A percentile compares a stretch with the other conserved stretches of the same genome.
phyloP scores from a whole-genome alignment of 345 rosid genomes.

The Pistacia integerrima region DNA sequence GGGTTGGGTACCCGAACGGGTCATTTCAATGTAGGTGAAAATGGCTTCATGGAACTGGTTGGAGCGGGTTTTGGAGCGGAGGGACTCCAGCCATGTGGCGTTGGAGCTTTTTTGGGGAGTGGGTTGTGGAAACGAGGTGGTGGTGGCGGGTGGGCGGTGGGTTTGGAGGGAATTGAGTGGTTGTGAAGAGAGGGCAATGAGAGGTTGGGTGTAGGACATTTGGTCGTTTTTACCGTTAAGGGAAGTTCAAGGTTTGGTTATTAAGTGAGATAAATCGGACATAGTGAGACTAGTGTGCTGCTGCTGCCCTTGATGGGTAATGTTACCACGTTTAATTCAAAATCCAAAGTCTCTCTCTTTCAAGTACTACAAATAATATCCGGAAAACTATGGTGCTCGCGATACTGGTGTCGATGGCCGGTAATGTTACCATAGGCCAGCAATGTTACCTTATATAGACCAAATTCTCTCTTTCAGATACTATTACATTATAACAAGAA shows the following conservation, averaged over 20 bases:
- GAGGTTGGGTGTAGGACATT: conserved; percentile 8
- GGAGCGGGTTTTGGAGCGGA: conserved; percentile 62
- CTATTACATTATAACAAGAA: no score
- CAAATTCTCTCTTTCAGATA: no score
- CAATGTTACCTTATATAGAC: no score
- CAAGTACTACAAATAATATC: no score
- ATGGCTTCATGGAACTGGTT: conserved; percentile 63
- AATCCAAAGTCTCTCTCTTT: no score
- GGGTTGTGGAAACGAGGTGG: conserved; percentile 24
- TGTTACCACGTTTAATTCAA: no score
- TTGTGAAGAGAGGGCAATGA: conserved; percentile 15
- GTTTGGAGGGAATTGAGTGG: conserved; percentile 24
- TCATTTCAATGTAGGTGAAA: conserved; percentile 62
- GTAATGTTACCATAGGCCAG: no score
- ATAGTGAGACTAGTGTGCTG: no score
- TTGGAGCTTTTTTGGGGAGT: conserved; percentile 32
- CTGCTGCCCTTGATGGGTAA: no score
- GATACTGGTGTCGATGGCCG: no score
- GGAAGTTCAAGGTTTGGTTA: background rate
- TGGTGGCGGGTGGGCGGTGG: conserved; percentile 9
- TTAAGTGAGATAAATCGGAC: background rate
- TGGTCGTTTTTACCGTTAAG: conserved; percentile 4
- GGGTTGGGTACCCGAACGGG: conserved; percentile 48
- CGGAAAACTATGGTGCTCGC: no score
- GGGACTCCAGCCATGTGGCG: conserved; percentile 63